Evolutionary conservation across 2,329 filamentous ascomycete genomes (phyloP).

Genomic region (Verticillium dahliae): DNA sequence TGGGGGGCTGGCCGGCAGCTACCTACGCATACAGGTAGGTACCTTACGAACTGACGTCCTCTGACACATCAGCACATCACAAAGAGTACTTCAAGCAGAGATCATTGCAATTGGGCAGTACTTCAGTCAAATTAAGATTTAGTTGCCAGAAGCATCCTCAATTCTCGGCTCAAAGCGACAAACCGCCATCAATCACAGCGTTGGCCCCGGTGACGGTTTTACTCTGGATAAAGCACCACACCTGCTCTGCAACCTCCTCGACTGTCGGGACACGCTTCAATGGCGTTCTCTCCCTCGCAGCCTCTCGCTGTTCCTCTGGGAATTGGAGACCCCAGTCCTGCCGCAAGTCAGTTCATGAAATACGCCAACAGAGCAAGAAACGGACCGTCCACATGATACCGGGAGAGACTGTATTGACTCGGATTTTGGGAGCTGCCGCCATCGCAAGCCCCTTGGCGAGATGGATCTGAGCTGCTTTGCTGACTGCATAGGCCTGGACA

Average conservation of each 20-base stretch:
- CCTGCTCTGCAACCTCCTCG: slow-evolving; percentile 47
- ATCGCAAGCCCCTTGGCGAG: slow-evolving; percentile 47
- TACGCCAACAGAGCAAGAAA: not conserved
- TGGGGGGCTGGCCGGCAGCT: not conserved
- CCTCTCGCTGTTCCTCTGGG: slow-evolving; percentile 47
- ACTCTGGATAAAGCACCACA: slow-evolving; percentile 40
- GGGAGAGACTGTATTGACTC: slow-evolving; percentile 54
- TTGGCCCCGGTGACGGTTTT: slow-evolving; percentile 46
- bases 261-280: slow-evolving; percentile 52
- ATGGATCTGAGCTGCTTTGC: slow-evolving; percentile 66
- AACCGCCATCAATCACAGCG: slow-evolving; percentile 35
- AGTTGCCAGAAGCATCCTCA: not conserved
- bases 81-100: too few relatives aligned
- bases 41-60: not conserved
- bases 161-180: slow-evolving; percentile 3
- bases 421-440: slow-evolving; percentile 45
- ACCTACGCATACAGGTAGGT: too few relatives aligned
- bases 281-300: slow-evolving; percentile 45
- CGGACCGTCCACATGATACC: slow-evolving; percentile 43
- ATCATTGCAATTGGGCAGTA: too few relatives aligned
- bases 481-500: slow-evolving; percentile 62
- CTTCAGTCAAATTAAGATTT: too few relatives aligned
- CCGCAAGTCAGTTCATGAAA: not conserved
- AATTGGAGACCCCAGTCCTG: slow-evolving; percentile 29
- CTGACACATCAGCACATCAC: too few relatives aligned